A percentile compares a stretch with the other conserved stretches of the same genome.
Conservation (phyloP, 164 flowering plant genomes). For the Aristolochia californica region DNA sequence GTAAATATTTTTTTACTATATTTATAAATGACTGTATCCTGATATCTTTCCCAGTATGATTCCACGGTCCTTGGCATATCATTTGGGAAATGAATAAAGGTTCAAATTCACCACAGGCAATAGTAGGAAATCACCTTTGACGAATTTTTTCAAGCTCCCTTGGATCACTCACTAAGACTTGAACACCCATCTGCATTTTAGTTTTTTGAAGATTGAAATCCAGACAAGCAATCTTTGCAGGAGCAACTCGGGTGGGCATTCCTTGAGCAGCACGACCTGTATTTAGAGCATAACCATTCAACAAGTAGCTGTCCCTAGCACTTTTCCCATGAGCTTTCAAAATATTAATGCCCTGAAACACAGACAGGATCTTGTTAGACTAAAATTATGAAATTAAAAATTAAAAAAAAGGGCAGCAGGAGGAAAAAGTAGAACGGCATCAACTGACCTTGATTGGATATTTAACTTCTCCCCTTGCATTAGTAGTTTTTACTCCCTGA, state of each 20-base stretch:
- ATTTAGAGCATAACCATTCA: slow-evolving; percentile 96
- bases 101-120: background rate
- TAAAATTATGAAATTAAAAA: too few species aligned
- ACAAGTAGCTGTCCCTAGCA: slow-evolving; percentile 81
- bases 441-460: slow-evolving; percentile 88
- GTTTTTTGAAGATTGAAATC: slow-evolving; percentile 96
- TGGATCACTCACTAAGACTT: slow-evolving; percentile 84
- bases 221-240: slow-evolving; percentile 96
- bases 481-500: slow-evolving; percentile 75
- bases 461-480: slow-evolving; percentile 73
- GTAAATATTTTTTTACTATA: too few species aligned
- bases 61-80: background rate
- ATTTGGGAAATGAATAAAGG: background rate
- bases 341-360: slow-evolving; percentile 71
- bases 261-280: slow-evolving; percentile 99
- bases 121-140: slow-evolving; percentile 50
- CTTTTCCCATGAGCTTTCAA: slow-evolving; percentile 98
- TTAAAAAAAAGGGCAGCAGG: background rate
- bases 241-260: slow-evolving; percentile 81
- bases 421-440: background rate
- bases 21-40: too few species aligned
- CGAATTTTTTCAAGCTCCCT: slow-evolving; percentile 98
- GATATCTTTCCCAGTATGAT: too few species aligned
- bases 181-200: slow-evolving; percentile 97
- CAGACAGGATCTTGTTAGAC: background rate